Evolutionary conservation across 2,329 filamentous ascomycete species (phyloP).

Genomic region (Fusarium sp.): DNA sequence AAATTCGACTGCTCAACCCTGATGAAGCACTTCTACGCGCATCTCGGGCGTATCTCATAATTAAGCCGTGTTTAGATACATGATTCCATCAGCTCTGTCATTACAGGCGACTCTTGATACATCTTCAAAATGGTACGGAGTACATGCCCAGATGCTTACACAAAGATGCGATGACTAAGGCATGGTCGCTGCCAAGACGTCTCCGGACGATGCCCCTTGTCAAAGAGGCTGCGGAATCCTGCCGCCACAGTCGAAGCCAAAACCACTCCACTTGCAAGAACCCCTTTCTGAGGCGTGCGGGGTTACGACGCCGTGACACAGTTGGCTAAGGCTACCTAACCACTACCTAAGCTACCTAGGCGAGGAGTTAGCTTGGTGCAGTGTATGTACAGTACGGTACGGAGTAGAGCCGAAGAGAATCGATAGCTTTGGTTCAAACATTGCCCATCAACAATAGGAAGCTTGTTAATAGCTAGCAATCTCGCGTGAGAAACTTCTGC

Average conservation of each 20-base stretch:
- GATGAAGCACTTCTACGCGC: not conserved
- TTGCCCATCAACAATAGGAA: slow-evolving; percentile 13
- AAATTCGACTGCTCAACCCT: not conserved
- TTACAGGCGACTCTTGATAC: not conserved
- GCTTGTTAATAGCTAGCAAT: slow-evolving; percentile 17
- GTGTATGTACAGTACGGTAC: not conserved
- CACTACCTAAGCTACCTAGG: not conserved
- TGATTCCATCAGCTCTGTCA: not conserved
- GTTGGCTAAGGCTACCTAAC: not conserved
- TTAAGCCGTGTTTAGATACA: not conserved
- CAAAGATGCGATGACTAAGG: not conserved
- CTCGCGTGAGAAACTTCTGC: not conserved
- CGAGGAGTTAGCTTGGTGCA: slow-evolving; percentile 13
- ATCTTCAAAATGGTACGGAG: not conserved
- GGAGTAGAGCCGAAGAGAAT: slow-evolving; percentile 25
- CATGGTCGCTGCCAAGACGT: not conserved
- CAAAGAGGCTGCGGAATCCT: slow-evolving; percentile 43
- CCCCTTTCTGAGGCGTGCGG: slow-evolving; percentile 40
- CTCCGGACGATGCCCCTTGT: slow-evolving; percentile 29
- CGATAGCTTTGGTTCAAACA: slow-evolving; percentile 32
- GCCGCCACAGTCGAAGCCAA: slow-evolving; percentile 40
- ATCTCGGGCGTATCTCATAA: not conserved
- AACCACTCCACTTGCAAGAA: slow-evolving; percentile 21
- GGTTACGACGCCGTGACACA: slow-evolving; percentile 29
- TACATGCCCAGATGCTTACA: not conserved